Percentiles rank a stretch among this genome's conserved stretches.
These are phyloP conservation scores for Fusarium ramigenum DNA, from an alignment of 2,329 filamentous ascomycete genomes.

Conservation along the genomic window DNA sequence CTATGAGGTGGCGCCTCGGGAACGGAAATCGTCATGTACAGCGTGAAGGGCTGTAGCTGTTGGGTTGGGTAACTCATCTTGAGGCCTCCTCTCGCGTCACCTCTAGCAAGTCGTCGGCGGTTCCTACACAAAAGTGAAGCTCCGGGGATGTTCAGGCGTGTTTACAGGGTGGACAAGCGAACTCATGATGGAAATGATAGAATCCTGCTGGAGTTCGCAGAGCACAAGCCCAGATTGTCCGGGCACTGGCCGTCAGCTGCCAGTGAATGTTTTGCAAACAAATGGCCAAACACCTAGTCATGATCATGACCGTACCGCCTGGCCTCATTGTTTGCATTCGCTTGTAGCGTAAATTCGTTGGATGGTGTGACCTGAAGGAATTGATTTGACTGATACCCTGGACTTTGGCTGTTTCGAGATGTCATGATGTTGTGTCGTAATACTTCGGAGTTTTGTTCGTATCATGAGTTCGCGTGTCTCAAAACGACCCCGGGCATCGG, in stretches of 20 bases:
- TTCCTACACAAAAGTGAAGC: not conserved
- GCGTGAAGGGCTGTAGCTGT: slow-evolving; percentile 33
- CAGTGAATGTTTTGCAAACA: not conserved
- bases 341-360: not conserved
- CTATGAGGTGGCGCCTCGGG: slow-evolving; percentile 14
- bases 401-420: not conserved
- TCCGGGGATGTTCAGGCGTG: not conserved
- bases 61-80: slow-evolving; percentile 32
- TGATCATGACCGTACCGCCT: not conserved
- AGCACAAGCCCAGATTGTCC: not conserved
- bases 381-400: not conserved
- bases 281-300: not conserved
- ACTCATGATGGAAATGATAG: not conserved
- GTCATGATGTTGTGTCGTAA: not conserved
- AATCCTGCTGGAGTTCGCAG: not conserved
- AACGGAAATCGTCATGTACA: slow-evolving; percentile 42
- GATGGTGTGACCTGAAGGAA: not conserved
- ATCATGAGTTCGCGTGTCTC: slow-evolving; percentile 7
- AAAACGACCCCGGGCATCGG: not conserved
- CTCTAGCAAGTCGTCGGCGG: not conserved
- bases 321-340: not conserved
- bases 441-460: not conserved
- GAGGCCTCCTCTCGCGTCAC: not conserved
- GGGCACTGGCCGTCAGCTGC: slow-evolving; percentile 1
- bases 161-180: not conserved